Evolutionary conservation across 768 basidiomycete genomes (phyloP).

Genomic region (Neoboletus magnificus): DNA sequence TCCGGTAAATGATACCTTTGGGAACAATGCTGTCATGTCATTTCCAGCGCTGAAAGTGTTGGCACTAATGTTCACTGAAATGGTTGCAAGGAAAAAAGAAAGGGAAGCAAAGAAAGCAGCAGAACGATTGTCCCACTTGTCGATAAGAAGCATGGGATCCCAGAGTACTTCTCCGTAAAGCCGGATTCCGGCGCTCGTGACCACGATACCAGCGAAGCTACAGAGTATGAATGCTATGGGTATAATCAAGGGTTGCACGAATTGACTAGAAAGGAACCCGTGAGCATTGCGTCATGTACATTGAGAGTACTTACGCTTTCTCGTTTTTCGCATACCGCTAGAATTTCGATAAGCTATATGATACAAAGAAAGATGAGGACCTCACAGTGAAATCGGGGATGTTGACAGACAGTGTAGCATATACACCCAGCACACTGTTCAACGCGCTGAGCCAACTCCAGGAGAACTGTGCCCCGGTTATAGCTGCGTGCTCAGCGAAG

Average conservation of each 20-base stretch:
- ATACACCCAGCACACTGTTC: constrained; percentile 75
- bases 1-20: constrained; percentile 32
- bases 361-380: not conserved
- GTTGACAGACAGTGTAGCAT: constrained; percentile 70
- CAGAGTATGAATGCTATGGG: constrained; percentile 76
- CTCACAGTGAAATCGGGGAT: constrained; percentile 79
- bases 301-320: constrained; percentile 44
- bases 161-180: constrained; percentile 70
- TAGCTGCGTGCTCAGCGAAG: constrained; percentile 45
- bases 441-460: constrained; percentile 80
- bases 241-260: constrained; percentile 71
- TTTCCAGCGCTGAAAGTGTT: constrained; percentile 77
- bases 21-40: constrained; percentile 77
- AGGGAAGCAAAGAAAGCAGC: constrained; percentile 81
- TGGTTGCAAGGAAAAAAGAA: constrained; percentile 66
- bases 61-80: constrained; percentile 74
- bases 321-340: constrained; percentile 73
- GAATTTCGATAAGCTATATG: not conserved
- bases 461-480: constrained; percentile 54
- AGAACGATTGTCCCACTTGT: constrained; percentile 81
- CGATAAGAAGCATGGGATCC: constrained; percentile 75
- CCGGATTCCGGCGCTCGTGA: constrained; percentile 69
- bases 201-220: constrained; percentile 76
- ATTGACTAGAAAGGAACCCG: constrained; percentile 45
- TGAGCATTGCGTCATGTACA: not conserved